A percentile compares a stretch with the other conserved stretches of the same genome.
Conservation (phyloP, 371 early-diverging fungal genomes). For the Globomyces sp. region DNA sequence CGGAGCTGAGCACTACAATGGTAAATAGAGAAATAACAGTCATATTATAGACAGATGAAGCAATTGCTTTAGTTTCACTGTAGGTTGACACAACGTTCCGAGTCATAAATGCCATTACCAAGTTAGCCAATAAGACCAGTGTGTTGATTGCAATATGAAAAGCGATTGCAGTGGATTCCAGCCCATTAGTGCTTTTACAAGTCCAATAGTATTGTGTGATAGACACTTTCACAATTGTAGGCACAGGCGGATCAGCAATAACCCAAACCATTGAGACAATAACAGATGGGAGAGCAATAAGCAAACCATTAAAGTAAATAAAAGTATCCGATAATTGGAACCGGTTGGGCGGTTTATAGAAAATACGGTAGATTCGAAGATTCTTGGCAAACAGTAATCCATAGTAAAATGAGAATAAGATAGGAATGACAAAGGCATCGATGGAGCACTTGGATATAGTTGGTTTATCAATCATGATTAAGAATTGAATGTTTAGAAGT, state of each 20-base stretch:
- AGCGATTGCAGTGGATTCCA: not conserved
- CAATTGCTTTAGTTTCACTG: slow-evolving; percentile 7
- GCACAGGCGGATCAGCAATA: not conserved
- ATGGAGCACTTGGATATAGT: not conserved
- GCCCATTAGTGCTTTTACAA: not conserved
- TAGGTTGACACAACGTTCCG: slow-evolving; percentile 9
- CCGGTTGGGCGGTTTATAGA: not conserved
- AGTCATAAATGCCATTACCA: slow-evolving; percentile 7
- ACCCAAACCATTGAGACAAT: slow-evolving; percentile 4
- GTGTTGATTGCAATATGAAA: not conserved
- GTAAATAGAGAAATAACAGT: no score
- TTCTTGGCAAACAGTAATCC: slow-evolving; percentile 8
- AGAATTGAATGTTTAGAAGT: not conserved
- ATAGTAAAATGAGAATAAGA: slow-evolving; percentile 13
- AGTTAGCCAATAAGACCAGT: not conserved
- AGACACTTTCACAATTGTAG: not conserved
- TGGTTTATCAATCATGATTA: slow-evolving; percentile 13
- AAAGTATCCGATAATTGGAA: not conserved
- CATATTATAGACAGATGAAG: not conserved
- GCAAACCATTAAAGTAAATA: not conserved
- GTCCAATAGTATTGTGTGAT: slow-evolving; percentile 1
- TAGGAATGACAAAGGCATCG: slow-evolving; percentile 7
- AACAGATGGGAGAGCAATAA: slow-evolving; percentile 4
- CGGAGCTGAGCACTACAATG: no score
- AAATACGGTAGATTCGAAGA: slow-evolving; percentile 2